Percentiles rank a stretch among this genome's conserved stretches.
These are phyloP conservation scores for Albifimbria verrucaria DNA, from an alignment of 2,329 filamentous ascomycete species.

Conservation along the genomic window DNA sequence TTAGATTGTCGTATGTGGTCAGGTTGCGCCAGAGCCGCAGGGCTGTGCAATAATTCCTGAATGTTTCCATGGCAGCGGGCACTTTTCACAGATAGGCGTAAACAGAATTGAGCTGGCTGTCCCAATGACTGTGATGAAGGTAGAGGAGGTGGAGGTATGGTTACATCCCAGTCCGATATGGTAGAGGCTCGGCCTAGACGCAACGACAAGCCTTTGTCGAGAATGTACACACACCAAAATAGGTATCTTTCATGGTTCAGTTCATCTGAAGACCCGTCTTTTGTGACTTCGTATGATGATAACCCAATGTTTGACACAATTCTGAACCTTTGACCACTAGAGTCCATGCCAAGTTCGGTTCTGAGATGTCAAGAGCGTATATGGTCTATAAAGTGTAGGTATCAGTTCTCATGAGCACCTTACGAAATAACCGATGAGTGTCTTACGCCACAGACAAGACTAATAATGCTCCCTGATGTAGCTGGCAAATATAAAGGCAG, in stretches of 20 bases:
- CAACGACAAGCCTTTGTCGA: slow-evolving; percentile 54
- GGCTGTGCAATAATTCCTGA: slow-evolving; percentile 52
- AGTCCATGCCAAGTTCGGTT: slow-evolving; percentile 27
- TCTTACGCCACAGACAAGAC: background rate
- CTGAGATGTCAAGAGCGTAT: slow-evolving; percentile 29
- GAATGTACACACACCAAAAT: slow-evolving; percentile 57
- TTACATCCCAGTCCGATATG: slow-evolving; percentile 57
- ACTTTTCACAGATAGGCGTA: slow-evolving; percentile 46
- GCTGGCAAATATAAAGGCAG: slow-evolving; percentile 28
- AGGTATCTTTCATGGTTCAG: slow-evolving; percentile 27
- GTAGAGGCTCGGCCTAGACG: slow-evolving; percentile 50
- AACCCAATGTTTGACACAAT: slow-evolving; percentile 26
- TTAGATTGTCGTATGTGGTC: slow-evolving; percentile 28
- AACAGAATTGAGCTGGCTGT: slow-evolving; percentile 27
- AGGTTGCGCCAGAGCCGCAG: slow-evolving; percentile 33
- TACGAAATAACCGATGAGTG: background rate
- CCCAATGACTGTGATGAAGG: slow-evolving; percentile 24
- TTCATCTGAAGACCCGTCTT: slow-evolving; percentile 14
- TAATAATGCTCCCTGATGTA: slow-evolving; percentile 18
- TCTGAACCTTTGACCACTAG: slow-evolving; percentile 26
- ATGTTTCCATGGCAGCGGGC: slow-evolving; percentile 54
- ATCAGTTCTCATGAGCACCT: background rate
- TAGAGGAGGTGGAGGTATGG: slow-evolving; percentile 25
- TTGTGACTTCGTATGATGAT: slow-evolving; percentile 23
- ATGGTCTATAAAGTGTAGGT: slow-evolving; percentile 17